These are phyloP conservation scores for Aleurites moluccanus DNA, from an alignment of 441 rosid species.

Conservation along the genomic window DNA sequence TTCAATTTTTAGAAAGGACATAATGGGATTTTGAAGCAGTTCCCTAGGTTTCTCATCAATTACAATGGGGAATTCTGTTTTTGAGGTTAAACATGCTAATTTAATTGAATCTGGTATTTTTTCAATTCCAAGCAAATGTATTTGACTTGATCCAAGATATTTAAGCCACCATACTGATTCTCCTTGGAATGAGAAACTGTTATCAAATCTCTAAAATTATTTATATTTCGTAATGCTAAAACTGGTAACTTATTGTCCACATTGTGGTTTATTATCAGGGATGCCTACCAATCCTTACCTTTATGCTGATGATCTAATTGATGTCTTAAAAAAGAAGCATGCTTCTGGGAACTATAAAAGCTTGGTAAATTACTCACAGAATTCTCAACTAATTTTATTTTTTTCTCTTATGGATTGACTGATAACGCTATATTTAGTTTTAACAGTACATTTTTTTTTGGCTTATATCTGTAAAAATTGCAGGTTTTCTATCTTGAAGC, in stretches of 20 bases:
- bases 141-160: background rate
- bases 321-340: slow-evolving; percentile 71
- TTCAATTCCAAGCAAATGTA: background rate
- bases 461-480: slow-evolving; percentile 23
- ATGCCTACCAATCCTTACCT: slow-evolving; percentile 88
- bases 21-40: background rate
- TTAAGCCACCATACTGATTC: background rate
- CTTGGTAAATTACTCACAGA: slow-evolving; percentile 48
- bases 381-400: background rate
- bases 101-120: background rate
- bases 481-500: slow-evolving; percentile 97
- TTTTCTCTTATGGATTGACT: background rate
- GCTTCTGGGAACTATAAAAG: slow-evolving; percentile 78
- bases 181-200: background rate
- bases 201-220: background rate
- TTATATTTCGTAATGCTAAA: background rate
- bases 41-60: background rate
- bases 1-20: background rate
- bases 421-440: background rate
- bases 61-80: background rate
- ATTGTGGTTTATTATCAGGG: slow-evolving; percentile 43
- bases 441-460: background rate
- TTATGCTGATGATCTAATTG: slow-evolving; percentile 74
- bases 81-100: background rate
- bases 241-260: slow-evolving; percentile 19